Conservation (phyloP, 192 early-diverging fungal species). For the Hyaloraphidium curvatum region DNA sequence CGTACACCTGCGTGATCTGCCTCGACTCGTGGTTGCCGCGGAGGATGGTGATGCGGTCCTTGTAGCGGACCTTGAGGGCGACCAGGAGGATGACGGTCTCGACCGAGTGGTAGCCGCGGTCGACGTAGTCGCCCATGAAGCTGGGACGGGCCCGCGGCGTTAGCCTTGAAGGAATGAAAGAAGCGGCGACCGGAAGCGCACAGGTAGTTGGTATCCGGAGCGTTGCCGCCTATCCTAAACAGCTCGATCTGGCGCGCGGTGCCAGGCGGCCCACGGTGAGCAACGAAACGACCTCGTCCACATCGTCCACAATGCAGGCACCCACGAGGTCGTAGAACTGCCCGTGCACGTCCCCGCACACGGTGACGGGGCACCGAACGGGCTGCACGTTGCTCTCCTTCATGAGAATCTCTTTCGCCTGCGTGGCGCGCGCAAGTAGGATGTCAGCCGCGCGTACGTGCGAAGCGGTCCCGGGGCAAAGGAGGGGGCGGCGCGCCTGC, state of each 20-base stretch:
- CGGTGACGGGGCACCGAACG: conserved; percentile 92
- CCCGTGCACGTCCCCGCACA: conserved; percentile 99
- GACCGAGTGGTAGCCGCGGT: conserved; percentile 95
- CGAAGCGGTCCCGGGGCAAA: too few species aligned
- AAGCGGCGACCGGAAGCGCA: too few species aligned
- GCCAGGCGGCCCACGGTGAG: too few species aligned
- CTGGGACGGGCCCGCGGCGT: too few species aligned
- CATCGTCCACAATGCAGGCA: background rate
- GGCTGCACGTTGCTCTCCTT: conserved; percentile 97
- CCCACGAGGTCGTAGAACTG: conserved; percentile 71
- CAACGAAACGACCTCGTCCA: too few species aligned
- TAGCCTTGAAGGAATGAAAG: too few species aligned
- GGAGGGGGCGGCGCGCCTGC: too few species aligned
- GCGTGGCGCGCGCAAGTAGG: too few species aligned
- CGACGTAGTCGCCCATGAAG: conserved; percentile 99
- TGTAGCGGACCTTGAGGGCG: conserved; percentile 83
- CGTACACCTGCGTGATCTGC: conserved; percentile 98
- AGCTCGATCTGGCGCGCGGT: conserved; percentile 88
- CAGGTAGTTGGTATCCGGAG: conserved; percentile 92
- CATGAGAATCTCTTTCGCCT: conserved; percentile 91
- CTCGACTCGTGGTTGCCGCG: conserved; percentile 97
- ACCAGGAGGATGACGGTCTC: conserved; percentile 93
- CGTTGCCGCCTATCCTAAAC: conserved; percentile 89
- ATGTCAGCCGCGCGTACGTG: too few species aligned
- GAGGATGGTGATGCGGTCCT: conserved; percentile 82